Conservation (phyloP, 2,329 filamentous ascomycete genomes). For the Trichoderma pleuroti region DNA sequence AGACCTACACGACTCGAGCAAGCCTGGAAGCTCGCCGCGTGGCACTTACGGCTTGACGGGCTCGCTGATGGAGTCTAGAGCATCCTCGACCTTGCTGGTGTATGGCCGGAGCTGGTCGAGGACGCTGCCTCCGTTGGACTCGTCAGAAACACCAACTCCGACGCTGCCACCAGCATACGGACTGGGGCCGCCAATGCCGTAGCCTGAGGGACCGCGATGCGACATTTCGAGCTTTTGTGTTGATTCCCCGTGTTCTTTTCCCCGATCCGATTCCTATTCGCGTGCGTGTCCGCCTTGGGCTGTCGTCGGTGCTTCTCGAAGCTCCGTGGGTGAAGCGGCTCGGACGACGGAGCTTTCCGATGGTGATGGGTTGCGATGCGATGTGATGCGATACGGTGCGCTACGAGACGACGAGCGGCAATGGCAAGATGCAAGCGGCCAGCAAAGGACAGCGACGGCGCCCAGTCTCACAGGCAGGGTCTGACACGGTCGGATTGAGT, state of each 20-base stretch:
- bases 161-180: constrained; percentile 61
- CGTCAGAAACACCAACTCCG: constrained; percentile 41
- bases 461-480: neutral
- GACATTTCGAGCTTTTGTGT: constrained; percentile 32
- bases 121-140: constrained; percentile 52
- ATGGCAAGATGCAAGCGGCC: neutral
- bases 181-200: constrained; percentile 70
- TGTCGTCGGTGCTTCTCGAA: neutral
- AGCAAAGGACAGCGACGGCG: neutral
- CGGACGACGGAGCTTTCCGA: neutral
- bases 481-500: constrained; percentile 3
- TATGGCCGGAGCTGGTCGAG: constrained; percentile 89
- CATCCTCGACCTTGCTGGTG: constrained; percentile 97
- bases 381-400: constrained; percentile 7
- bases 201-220: constrained; percentile 67
- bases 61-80: constrained; percentile 81
- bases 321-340: neutral
- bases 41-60: constrained; percentile 80
- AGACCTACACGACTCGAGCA: neutral
- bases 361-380: neutral
- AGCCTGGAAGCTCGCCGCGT: neutral
- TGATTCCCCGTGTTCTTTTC: neutral
- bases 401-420: neutral
- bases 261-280: neutral
- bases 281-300: neutral